Evolutionary conservation across 495 filamentous ascomycete species (phyloP).

Genomic region (Aspergillus ellipticus): DNA sequence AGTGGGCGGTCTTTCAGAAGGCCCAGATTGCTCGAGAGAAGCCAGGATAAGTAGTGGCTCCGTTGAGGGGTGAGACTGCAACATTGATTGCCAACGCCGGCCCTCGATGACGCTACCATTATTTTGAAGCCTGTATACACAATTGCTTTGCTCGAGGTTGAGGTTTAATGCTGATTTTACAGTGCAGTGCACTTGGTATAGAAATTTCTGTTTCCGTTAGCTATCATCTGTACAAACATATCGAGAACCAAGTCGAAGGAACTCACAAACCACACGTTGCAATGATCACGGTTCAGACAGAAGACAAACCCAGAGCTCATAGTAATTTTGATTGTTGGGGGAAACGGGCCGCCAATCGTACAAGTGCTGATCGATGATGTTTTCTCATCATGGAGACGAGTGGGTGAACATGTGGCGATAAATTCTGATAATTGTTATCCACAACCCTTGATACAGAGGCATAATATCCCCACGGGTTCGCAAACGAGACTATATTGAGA

Average conservation of each 20-base stretch:
- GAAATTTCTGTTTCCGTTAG: neutral
- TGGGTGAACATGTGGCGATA: conserved; percentile 11
- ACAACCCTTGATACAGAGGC: too few relatives aligned
- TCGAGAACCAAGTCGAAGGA: neutral
- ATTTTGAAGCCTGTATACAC: conserved; percentile 1
- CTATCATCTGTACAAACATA: neutral
- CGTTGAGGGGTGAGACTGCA: neutral
- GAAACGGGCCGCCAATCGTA: conserved; percentile 3
- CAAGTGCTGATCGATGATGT: conserved; percentile 3
- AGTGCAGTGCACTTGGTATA: neutral
- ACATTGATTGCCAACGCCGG: conserved; percentile 6
- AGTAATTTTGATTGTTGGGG: conserved; percentile 7
- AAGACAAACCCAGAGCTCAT: conserved; percentile 8
- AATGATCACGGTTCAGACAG: conserved; percentile 5
- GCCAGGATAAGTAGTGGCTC: conserved; percentile 4
- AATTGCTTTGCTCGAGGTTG: neutral
- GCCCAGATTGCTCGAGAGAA: neutral
- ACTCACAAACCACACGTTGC: conserved; percentile 11
- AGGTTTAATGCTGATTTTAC: neutral
- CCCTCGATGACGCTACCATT: conserved; percentile 2
- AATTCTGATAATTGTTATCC: conserved; percentile 2
- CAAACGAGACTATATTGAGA: neutral
- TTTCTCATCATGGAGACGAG: neutral
- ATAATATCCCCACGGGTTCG: neutral
- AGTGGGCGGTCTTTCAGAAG: neutral